phyloP scores from a whole-genome alignment of 78 protist genomes.

The Dictyostelium intermedium region DNA sequence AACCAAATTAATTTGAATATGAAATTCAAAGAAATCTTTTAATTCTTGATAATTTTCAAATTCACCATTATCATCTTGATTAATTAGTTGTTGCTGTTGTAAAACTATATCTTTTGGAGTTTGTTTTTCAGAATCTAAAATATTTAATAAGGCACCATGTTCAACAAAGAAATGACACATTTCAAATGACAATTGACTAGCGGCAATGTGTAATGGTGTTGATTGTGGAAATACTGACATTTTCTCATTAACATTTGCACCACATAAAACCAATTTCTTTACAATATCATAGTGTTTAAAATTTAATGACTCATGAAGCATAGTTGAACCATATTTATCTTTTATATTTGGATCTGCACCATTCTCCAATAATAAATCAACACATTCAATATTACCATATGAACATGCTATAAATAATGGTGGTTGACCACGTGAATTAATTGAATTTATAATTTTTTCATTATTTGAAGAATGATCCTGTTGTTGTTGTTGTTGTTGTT shows the following conservation, averaged over 20 bases:
- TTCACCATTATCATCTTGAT: slow-evolving; percentile 7
- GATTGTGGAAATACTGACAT: slow-evolving; percentile 66
- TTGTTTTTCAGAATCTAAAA: slow-evolving; percentile 28
- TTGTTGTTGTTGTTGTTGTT: no score
- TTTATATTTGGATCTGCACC: slow-evolving; percentile 29
- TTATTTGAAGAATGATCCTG: no score
- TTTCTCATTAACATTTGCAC: slow-evolving; percentile 45
- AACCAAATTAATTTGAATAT: background rate
- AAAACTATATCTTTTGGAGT: slow-evolving; percentile 16
- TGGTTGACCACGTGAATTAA: slow-evolving; percentile 39
- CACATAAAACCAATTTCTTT: slow-evolving; percentile 9
- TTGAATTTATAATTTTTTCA: slow-evolving; percentile 10
- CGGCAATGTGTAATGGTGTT: slow-evolving; percentile 40
- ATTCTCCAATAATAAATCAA: background rate
- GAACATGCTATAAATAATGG: slow-evolving; percentile 47
- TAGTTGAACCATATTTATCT: slow-evolving; percentile 23
- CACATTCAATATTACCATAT: slow-evolving; percentile 20
- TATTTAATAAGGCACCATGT: slow-evolving; percentile 40
- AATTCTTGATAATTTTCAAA: background rate
- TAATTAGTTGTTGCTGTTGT: background rate
- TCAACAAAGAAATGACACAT: slow-evolving; percentile 36
- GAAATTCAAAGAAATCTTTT: background rate
- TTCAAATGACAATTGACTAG: slow-evolving; percentile 7
- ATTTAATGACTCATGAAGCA: slow-evolving; percentile 37
- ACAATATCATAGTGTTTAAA: slow-evolving; percentile 41